Evolutionary conservation across 306 rosid genomes (phyloP), one percentile per base, ranked within the genome.

Genomic region (Vigna mungo): DNA sequence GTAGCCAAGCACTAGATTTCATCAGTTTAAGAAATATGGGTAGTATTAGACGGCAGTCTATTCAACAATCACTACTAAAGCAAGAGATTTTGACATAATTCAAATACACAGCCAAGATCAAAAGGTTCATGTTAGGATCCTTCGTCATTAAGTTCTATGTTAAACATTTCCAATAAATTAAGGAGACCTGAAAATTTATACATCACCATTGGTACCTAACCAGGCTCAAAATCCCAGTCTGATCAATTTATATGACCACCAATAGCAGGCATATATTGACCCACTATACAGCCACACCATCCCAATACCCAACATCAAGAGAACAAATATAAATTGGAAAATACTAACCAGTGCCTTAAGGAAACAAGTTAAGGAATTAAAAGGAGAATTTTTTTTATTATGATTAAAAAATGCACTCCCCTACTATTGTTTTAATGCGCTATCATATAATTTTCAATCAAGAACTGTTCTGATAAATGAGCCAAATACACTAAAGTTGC

Each of bases 21-120:
- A 72, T 56, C 53, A 54, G 41, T 20, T 60, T 7, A 30, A 65
- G 49, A 76, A 37, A 75, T 59, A 20, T 11, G 76, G 68, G 32
- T 65, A 78, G 34, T 30, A 25, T 67, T 41, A 67, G 77, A 63
- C 12, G 63, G 27, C 3, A 25, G 27, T 69, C 62, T 76, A 58
- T 63, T 47, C 81, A 73, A 82, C n/a, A 80, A 77, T 36, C 18
- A 75, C 25, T 5, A 75, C 59, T 37, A 61, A 52, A 39, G 76
- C 49, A 66, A 79, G 43, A 18, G 59, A 66, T 51, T 23, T 71
- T 55, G 20, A 67, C 56, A 23, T 12, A 30, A 21, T 20, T 59
- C 32, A 52, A 68, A 64, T 12, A 59, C 41, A 67, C 53, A 71
- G 18, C 53, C 52, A 21, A 62, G 61, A 44, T 51, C 39, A 44